These are phyloP conservation scores for Bocquillonia castaneifolia DNA, from an alignment of 441 rosid genomes.

Conservation along the genomic window DNA sequence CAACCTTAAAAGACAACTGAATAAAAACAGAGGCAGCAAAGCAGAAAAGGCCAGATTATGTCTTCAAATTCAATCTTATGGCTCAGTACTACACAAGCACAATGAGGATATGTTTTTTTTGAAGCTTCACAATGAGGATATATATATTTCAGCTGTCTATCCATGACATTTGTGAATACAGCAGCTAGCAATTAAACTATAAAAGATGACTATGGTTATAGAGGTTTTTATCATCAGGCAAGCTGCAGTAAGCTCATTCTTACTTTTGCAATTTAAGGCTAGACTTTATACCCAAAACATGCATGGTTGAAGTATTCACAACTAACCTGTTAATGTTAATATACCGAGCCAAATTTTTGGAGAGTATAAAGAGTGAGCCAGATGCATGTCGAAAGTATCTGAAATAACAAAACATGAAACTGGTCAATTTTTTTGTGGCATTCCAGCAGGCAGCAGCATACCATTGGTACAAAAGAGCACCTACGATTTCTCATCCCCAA, in stretches of 20 bases:
- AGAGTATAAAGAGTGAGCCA: slow-evolving; percentile 63
- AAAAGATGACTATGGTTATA: too few species aligned
- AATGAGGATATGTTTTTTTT: too few species aligned
- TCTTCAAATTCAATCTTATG: too few species aligned
- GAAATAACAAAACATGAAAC: slow-evolving; percentile 24
- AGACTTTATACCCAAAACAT: neutral
- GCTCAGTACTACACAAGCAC: too few species aligned
- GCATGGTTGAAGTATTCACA: slow-evolving; percentile 14
- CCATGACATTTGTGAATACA: too few species aligned
- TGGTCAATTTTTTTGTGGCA: neutral
- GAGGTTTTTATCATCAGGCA: slow-evolving; percentile 11
- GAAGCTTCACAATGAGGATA: too few species aligned
- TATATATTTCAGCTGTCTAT: too few species aligned
- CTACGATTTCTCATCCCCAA: slow-evolving; percentile 90
- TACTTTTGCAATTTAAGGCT: neutral
- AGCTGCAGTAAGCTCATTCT: neutral
- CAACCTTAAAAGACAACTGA: too few species aligned
- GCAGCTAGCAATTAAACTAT: too few species aligned
- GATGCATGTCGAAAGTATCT: slow-evolving; percentile 93
- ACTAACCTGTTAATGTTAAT: slow-evolving; percentile 87
- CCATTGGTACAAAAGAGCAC: slow-evolving; percentile 31
- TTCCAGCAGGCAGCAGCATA: slow-evolving; percentile 6
- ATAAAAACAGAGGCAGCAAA: too few species aligned
- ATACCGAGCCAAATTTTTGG: slow-evolving; percentile 83
- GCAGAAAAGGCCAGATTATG: too few species aligned